Evolutionary conservation across 2,329 filamentous ascomycete genomes (phyloP), one percentile per base, ranked within the genome.

Genomic region (Diaporthe sp.): DNA sequence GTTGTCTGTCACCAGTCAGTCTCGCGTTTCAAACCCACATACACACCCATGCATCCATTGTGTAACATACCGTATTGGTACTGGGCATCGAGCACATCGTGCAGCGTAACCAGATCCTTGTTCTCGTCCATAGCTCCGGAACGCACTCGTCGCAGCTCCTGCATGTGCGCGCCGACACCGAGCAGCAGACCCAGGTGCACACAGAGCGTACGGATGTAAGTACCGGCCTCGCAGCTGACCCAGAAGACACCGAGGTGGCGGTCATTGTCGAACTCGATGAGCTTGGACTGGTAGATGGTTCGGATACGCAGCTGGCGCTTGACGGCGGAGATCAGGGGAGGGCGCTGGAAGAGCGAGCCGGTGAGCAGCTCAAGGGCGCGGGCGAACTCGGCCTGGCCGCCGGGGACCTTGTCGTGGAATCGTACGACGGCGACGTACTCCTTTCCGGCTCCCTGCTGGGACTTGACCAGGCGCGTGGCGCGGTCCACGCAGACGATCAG

Each of bases 301-400:
- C 97, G 93, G 86, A 99, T 98, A 90, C 97, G 96, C 77, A 99
- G 92, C 89, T 98, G 96, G 82, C 97, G 93, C 93, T 99, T 99
- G 85, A 99, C 97, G 83, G 97, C 97, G 39, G 96, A 98, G 84
- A 99, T 99, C 85, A 99, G 89, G 79, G 97, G 97, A 55, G 97
- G 97, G 75, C 97, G 94, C 88, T 98, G 95, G 92, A 98, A 98
- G 70, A 98, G 92, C 76, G 97, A 96, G 86, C 97, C 97, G 72
- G 96, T 98, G 83, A 99, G 90, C 73, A 95, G 98, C 90, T 99
- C 97, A 75, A 99, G 92, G 76, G 96, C 97, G 81, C 96, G 94
- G 75, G 95, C 93, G 82, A 99, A 96, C 86, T 98, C 96, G 58
- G 95, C 92, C 89, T 98, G 94, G 81, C 96, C 96, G 79, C 96